phyloP scores from a whole-genome alignment of 2,329 filamentous ascomycete genomes.

The Teratosphaeria gauchensis region DNA sequence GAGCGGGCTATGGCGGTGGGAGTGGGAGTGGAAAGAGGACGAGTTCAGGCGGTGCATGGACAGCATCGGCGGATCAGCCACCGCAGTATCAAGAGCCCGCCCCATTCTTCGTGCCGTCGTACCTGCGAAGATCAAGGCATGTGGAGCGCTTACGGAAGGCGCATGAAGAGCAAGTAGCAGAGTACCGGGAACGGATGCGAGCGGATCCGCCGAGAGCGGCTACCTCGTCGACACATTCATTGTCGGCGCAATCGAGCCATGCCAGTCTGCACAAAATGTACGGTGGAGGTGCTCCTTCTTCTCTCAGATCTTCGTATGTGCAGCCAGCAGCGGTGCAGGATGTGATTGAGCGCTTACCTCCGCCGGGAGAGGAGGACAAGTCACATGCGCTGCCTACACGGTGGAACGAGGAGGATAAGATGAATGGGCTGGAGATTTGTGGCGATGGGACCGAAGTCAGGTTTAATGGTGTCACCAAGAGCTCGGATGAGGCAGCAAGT shows the following conservation, averaged over 20 bases:
- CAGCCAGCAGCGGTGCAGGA: conserved; percentile 77
- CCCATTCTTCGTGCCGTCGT: conserved; percentile 72
- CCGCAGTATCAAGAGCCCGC: conserved; percentile 15
- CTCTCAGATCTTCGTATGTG: conserved; percentile 3
- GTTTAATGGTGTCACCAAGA: conserved; percentile 46
- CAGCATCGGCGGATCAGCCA: neutral
- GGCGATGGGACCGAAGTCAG: conserved; percentile 63
- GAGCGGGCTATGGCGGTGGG: neutral
- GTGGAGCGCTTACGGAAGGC: conserved; percentile 56
- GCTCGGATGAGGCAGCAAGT: conserved; percentile 63
- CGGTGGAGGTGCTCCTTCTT: conserved; percentile 32
- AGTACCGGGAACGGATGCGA: conserved; percentile 17
- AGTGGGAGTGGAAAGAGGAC: conserved; percentile 1
- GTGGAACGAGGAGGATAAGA: conserved; percentile 76
- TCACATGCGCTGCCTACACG: conserved; percentile 64
- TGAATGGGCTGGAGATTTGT: conserved; percentile 61
- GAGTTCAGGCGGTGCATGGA: neutral
- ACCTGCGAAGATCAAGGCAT: conserved; percentile 69
- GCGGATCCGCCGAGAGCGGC: conserved; percentile 6
- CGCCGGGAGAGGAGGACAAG: conserved; percentile 47
- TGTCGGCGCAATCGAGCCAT: conserved; percentile 34
- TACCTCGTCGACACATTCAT: conserved; percentile 40
- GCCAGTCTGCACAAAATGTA: conserved; percentile 52
- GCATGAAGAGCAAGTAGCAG: conserved; percentile 45
- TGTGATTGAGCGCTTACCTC: conserved; percentile 65